A percentile compares a stretch with the other conserved stretches of the same genome.
phyloP scores from a whole-genome alignment of 768 basidiomycete genomes.

The Collybiopsis luxurians region DNA sequence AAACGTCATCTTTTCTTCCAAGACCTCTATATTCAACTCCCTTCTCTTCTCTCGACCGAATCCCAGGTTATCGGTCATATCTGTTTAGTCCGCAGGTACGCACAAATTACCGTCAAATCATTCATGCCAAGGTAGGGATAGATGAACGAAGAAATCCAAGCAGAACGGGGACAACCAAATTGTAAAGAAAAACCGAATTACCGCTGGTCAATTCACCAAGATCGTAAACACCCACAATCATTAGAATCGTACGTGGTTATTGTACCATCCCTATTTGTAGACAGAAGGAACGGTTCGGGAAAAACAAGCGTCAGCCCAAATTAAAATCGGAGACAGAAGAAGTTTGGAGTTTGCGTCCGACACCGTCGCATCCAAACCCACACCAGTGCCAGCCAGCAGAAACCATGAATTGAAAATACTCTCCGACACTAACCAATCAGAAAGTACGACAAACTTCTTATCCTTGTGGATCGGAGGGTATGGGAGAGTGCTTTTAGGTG shows the following conservation, averaged over 20 bases:
- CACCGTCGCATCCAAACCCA: too few species aligned
- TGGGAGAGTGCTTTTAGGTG: constrained; percentile 65
- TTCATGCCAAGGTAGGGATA: too few species aligned
- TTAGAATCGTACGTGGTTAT: constrained; percentile 93
- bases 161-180: too few species aligned
- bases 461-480: constrained; percentile 78
- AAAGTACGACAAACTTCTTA: constrained; percentile 83
- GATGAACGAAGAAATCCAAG: too few species aligned
- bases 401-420: too few species aligned
- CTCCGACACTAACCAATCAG: constrained; percentile 67
- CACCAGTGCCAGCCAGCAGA: too few species aligned
- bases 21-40: constrained; percentile 68
- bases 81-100: too few species aligned
- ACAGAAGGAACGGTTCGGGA: not conserved
- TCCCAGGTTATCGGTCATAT: constrained; percentile 88
- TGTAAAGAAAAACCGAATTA: not conserved
- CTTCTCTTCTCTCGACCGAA: constrained; percentile 76
- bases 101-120: too few species aligned
- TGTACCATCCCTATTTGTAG: constrained; percentile 76
- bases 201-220: not conserved
- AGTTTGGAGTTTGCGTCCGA: too few species aligned
- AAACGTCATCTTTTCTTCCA: constrained; percentile 68
- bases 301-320: not conserved
- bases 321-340: too few species aligned
- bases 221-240: constrained; percentile 58